These are phyloP conservation scores for Ilex paraguariensis DNA, from an alignment of 305 asterid genomes.

Conservation along the genomic window DNA sequence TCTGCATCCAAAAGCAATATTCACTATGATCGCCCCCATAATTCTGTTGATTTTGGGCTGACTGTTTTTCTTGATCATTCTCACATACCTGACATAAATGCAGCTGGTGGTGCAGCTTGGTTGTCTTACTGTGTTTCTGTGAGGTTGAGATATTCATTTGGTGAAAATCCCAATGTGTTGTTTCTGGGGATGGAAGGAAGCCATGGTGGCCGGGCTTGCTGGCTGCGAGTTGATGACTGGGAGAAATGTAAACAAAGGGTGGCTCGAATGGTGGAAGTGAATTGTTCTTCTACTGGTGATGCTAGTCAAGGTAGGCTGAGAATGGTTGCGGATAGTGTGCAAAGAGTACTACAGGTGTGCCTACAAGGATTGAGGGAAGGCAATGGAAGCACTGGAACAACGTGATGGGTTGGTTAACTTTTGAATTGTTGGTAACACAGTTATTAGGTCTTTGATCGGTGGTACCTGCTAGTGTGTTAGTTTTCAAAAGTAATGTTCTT, in stretches of 20 bases:
- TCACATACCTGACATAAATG: slow-evolving; percentile 85
- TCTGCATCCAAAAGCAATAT: slow-evolving; percentile 80
- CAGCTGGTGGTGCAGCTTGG: slow-evolving; percentile 99
- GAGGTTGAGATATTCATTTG: slow-evolving; percentile 70
- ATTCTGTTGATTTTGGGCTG: slow-evolving; percentile 87
- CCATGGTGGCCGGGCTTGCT: slow-evolving; percentile 98
- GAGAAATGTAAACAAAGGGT: slow-evolving; percentile 85
- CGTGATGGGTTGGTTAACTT: too few relatives aligned
- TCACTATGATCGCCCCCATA: slow-evolving; percentile 73
- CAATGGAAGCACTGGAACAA: slow-evolving; percentile 26
- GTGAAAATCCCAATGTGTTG: slow-evolving; percentile 63
- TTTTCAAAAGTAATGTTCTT: too few relatives aligned
- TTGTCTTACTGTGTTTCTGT: slow-evolving; percentile 94
- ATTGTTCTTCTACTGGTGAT: slow-evolving; percentile 61
- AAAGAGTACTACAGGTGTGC: slow-evolving; percentile 66
- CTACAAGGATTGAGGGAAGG: slow-evolving; percentile 88
- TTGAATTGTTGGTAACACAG: too few relatives aligned
- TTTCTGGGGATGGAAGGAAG: slow-evolving; percentile 97
- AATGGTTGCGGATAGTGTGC: slow-evolving; percentile 78
- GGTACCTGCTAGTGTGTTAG: too few relatives aligned
- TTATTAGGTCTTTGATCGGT: too few relatives aligned
- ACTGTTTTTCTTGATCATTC: slow-evolving; percentile 92
- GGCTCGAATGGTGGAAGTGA: slow-evolving; percentile 56
- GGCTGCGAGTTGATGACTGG: slow-evolving; percentile 84
- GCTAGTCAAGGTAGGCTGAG: slow-evolving; percentile 80